Evolutionary conservation across 768 basidiomycete species (phyloP), one percentile per base, ranked within the genome.

Genomic region (Chalciporus sphaerocephalus): DNA sequence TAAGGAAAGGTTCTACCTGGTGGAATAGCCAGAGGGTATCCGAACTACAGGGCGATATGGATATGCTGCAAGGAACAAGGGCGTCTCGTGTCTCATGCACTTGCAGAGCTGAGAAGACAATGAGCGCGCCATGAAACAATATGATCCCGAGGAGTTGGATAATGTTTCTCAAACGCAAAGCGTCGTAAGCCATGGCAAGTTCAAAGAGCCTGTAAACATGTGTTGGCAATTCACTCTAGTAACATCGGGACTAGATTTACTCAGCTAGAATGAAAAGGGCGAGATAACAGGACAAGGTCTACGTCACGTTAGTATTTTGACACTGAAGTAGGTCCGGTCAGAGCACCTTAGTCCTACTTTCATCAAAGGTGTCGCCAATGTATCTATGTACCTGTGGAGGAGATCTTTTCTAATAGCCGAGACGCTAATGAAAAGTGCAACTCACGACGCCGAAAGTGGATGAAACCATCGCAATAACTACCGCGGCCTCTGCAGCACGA

Each of bases 231-330:
- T 17, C 23, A 20, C 3, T 4, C 21, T 17, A 24, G 16, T 5
- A 8, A 15, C 18, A n/a, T 12, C 36, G 24, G 38, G 27, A 38
- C 13, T 41, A 30, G 28, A 66, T 78, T 40, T 60, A 90, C 89
- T 87, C 88, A 46, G 86, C 90, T 9, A 92, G 71, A 20, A 83
- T 81, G 62, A 91, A 92, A 6, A 92, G 71, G 3, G 87, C 87
- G 5, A 92, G 79, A 62, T 91, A 92, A 65, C 89, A 91, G 50
- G 88, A 83, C 42, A 91, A 62, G 11, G 89, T 91, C 84, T 88
- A 5, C 41, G 12, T 33, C 40, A 16, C 42, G 15, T 63, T 50
- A 51, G 47, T 42, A 35, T 46, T 38, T 42, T 46, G 27, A 52
- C 7, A 25, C n/a, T 4, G 23, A 7, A 5, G 23, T 27, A 27